Evolutionary conservation across 495 filamentous ascomycete genomes (phyloP).

Genomic region (Aspergillus bertholletiae): DNA sequence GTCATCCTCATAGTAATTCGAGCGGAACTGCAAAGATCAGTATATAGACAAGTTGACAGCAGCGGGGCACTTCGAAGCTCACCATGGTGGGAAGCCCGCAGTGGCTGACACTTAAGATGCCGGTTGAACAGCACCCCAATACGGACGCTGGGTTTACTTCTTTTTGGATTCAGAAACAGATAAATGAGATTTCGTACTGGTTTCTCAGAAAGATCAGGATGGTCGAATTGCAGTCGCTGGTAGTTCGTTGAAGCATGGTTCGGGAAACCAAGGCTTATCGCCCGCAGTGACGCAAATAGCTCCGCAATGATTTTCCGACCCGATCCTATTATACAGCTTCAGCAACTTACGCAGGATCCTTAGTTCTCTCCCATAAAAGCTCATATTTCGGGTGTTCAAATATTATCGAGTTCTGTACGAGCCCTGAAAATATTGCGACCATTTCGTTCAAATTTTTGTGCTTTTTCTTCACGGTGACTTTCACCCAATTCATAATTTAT

Average conservation of each 20-base stretch:
- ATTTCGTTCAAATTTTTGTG: not conserved
- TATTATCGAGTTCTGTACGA: not conserved
- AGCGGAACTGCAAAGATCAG: slow-evolving; percentile 44
- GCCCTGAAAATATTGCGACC: not conserved
- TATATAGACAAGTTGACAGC: not conserved
- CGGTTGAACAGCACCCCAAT: not conserved
- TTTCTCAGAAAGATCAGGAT: not conserved
- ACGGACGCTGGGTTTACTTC: not conserved
- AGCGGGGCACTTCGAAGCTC: not conserved
- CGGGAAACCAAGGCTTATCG: slow-evolving; percentile 12
- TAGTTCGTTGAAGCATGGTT: slow-evolving; percentile 3
- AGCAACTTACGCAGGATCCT: slow-evolving; percentile 20
- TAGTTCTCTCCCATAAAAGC: slow-evolving; percentile 10
- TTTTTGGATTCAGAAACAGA: not conserved
- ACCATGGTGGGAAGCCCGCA: not conserved
- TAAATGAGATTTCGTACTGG: not conserved
- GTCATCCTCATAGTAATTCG: slow-evolving; percentile 54
- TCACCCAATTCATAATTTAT: slow-evolving; percentile 34
- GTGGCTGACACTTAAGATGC: not conserved
- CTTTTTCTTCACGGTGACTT: not conserved
- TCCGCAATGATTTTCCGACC: slow-evolving; percentile 46
- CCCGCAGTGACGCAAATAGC: slow-evolving; percentile 41
- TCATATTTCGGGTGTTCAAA: not conserved
- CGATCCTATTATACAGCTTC: slow-evolving; percentile 30
- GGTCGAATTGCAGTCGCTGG: not conserved